These are phyloP conservation scores for Talaromyces sp. DNA, from an alignment of 2,329 filamentous ascomycete species.

Conservation along the genomic window DNA sequence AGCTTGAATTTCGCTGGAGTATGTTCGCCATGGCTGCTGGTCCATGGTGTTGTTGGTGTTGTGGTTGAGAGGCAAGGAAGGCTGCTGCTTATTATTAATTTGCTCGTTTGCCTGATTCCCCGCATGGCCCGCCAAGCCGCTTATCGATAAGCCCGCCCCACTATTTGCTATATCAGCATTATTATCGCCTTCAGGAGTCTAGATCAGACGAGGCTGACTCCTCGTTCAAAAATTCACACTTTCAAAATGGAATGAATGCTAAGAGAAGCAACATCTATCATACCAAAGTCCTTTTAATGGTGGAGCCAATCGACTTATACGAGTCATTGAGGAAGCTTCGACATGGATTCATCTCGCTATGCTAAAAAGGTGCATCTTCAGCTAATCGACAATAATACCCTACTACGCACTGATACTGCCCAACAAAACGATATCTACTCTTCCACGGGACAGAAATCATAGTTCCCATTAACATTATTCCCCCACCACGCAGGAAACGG, in stretches of 20 bases:
- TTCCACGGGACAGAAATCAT: conserved; percentile 40
- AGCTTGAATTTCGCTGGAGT: conserved; percentile 29
- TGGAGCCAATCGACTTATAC: no score
- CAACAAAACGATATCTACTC: conserved; percentile 19
- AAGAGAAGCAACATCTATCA: background rate
- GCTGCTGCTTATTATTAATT: background rate
- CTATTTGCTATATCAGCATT: background rate
- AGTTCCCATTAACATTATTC: conserved; percentile 46
- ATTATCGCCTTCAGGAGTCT: no score
- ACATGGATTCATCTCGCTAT: background rate
- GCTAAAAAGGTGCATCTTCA: background rate
- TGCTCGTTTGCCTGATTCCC: background rate
- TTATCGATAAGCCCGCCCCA: background rate
- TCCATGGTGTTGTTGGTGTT: background rate
- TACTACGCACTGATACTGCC: background rate
- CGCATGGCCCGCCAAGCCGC: background rate
- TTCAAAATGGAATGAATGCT: background rate
- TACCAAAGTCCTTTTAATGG: no score
- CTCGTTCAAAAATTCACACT: no score
- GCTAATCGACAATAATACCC: background rate
- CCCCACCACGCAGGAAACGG: conserved; percentile 53
- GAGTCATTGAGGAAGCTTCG: no score
- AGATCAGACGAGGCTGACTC: no score
- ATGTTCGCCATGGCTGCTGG: background rate
- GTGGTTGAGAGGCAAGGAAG: background rate